Conservation (phyloP, 129 eudicot species). For the Gnaphalium uliginosum region DNA sequence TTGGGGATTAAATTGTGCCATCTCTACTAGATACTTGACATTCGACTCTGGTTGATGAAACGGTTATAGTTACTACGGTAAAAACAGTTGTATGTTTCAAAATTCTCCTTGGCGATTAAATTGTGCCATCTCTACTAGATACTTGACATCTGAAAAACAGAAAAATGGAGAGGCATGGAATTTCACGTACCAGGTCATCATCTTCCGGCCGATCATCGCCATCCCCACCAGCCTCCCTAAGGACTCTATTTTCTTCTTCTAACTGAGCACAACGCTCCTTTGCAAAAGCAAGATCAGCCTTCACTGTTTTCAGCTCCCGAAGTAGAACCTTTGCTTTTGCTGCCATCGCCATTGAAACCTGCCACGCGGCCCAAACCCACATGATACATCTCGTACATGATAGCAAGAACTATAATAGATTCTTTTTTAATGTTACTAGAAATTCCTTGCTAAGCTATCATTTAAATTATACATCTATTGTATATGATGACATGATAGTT, state of each 20-base stretch:
- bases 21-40: too few species aligned
- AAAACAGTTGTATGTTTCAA: too few species aligned
- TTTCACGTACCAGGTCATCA: slow-evolving; percentile 68
- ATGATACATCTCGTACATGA: slow-evolving; percentile 41
- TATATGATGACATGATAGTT: neutral
- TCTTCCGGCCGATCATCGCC: slow-evolving; percentile 69
- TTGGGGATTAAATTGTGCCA: too few species aligned
- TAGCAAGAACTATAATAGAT: neutral
- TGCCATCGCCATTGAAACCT: slow-evolving; percentile 99
- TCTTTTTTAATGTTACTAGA: neutral
- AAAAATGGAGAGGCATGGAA: neutral
- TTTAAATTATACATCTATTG: neutral
- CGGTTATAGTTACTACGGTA: too few species aligned
- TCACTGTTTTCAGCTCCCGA: slow-evolving; percentile 91
- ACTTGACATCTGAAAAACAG: neutral
- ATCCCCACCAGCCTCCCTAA: slow-evolving; percentile 73
- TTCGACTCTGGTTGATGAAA: too few species aligned
- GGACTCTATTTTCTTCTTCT: slow-evolving; percentile 83
- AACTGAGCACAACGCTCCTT: slow-evolving; percentile 92
- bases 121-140: too few species aligned
- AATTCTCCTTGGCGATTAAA: too few species aligned
- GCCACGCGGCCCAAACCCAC: slow-evolving; percentile 27
- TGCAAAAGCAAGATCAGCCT: slow-evolving; percentile 96
- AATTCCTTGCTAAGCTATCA: neutral
- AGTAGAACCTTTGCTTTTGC: slow-evolving; percentile 94